Evolutionary conservation across 2,329 filamentous ascomycete genomes (phyloP), one percentile per base, ranked within the genome.

Genomic region (Davidsoniella eucalypti): DNA sequence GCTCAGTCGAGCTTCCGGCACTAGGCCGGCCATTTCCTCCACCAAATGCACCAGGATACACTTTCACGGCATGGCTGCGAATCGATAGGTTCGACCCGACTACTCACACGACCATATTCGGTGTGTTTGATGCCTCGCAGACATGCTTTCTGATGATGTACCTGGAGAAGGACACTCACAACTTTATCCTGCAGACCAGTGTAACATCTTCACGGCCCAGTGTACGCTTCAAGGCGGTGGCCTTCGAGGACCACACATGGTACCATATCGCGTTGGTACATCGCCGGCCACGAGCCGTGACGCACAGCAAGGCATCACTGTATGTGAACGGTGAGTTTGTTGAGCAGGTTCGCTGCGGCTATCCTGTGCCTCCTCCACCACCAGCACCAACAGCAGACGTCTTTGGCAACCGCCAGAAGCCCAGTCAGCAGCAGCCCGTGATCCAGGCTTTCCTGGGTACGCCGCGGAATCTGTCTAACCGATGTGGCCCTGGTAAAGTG

Each of bases 151-250:
- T 98, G 36, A 77, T 98, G 57, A 81, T 87, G 54, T 98, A 98
- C 60, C 72, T 98, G 38, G 93, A 98, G 62, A 87, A 83, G 60
- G 88, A 95, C 62, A 94, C 87, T 2, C 84, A 77, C 54, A 92
- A 94, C 64, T 84, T 98, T 57, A 98, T 98, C 57, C 69, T 98
- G 5, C 92, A 98, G 65, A 96, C 93, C 6, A 95, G 92, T 16
- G 84, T 96, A 54, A 85, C 80, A 48, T 87, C 87, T 7, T 73
- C 79, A 48, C 78, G 84, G 52, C 90, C 92, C 2, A 96, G 90
- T 63, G 85, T 98, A 44, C 79, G 92, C 51, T 98, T 98, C 71
- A 94, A 92, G 62, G 83, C 83, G 2, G 76, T 81, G 9, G 69
- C 73, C 0, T 96, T 98, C 60, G 70, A 80, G 57, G 73, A 84